Percentiles rank a stretch among this genome's conserved stretches.
phyloP scores from a whole-genome alignment of 106 monocot species.

The Dendrobium officinale region DNA sequence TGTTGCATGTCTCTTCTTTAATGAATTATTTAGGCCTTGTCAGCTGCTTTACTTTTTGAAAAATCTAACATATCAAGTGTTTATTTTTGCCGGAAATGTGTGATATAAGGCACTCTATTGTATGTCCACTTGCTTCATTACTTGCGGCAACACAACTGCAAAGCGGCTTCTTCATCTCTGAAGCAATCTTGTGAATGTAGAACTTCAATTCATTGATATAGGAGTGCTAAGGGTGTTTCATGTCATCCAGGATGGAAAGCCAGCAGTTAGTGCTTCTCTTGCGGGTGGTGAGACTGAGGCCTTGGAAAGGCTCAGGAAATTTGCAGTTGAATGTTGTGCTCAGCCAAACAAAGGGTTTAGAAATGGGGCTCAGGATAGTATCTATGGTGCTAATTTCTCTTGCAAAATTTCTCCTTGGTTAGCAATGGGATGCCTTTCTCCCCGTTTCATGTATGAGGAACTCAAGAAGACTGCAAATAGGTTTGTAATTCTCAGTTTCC shows the following conservation, averaged over 20 bases:
- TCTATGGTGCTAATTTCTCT: conserved; percentile 98
- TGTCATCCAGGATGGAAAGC: conserved; percentile 52
- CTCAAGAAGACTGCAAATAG: conserved; percentile 74
- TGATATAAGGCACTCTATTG: neutral
- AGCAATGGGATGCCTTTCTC: conserved; percentile 91
- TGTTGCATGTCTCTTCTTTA: too few species aligned
- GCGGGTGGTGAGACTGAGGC: conserved; percentile 91
- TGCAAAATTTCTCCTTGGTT: conserved; percentile 99
- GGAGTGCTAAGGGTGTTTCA: neutral
- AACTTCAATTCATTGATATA: neutral
- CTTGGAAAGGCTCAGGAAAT: conserved; percentile 70
- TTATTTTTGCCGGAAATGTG: neutral
- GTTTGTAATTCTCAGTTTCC: conserved; percentile 19
- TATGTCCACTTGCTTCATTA: neutral
- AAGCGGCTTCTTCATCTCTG: neutral
- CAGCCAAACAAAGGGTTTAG: conserved; percentile 50
- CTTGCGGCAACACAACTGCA: neutral
- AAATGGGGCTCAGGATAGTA: conserved; percentile 46
- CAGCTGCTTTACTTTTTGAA: neutral
- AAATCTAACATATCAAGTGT: neutral
- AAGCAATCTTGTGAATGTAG: neutral
- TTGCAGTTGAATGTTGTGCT: conserved; percentile 67
- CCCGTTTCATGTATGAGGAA: conserved; percentile 92
- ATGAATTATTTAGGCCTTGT: neutral
- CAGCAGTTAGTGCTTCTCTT: conserved; percentile 49